Conservation (phyloP, 176 grass and related monocot genomes). For the Musa schizocarpa region DNA sequence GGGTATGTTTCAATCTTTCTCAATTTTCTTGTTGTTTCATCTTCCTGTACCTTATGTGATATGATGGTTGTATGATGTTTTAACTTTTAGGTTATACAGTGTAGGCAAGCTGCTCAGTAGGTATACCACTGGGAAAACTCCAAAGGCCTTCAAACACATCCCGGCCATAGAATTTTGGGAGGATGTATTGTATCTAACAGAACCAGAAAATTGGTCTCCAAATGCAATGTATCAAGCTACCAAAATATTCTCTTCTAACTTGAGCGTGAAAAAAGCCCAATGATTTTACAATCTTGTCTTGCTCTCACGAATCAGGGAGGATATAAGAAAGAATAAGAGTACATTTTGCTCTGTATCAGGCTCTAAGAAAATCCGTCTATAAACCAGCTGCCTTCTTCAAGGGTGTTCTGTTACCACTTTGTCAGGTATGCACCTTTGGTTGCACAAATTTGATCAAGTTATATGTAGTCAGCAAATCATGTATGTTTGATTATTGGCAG, state of each 20-base stretch:
- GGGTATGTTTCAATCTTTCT: constrained; percentile 34
- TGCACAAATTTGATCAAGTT: not conserved
- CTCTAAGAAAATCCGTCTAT: constrained; percentile 61
- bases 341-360: constrained; percentile 79
- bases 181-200: constrained; percentile 68
- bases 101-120: constrained; percentile 64
- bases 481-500: constrained; percentile 26
- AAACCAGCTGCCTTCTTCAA: constrained; percentile 88
- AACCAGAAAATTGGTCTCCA: constrained; percentile 85
- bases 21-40: not conserved
- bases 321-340: constrained; percentile 80
- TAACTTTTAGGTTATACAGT: constrained; percentile 25
- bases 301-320: constrained; percentile 64
- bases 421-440: constrained; percentile 46
- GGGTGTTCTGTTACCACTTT: constrained; percentile 78
- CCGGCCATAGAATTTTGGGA: constrained; percentile 59
- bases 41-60: not conserved
- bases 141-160: constrained; percentile 75
- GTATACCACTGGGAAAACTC: constrained; percentile 80
- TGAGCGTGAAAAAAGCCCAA: constrained; percentile 48
- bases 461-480: not conserved
- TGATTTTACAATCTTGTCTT: constrained; percentile 69
- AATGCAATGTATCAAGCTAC: constrained; percentile 88
- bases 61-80: not conserved
- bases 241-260: constrained; percentile 79